Base-by-base conservation (phyloP, 306 rosid genomes). In the Rosa rugosa region DNA sequence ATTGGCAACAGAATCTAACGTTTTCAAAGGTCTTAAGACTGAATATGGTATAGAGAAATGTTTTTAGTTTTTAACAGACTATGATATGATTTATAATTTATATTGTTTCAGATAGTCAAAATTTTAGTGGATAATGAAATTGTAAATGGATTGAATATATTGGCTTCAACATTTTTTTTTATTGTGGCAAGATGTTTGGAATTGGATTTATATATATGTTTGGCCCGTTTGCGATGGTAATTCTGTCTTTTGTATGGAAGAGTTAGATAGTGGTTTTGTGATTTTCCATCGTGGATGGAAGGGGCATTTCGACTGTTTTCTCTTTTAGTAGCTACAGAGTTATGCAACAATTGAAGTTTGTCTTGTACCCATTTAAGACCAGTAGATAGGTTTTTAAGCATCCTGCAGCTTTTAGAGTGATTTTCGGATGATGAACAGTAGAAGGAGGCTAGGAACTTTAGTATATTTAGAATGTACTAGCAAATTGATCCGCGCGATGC, bases 221-320 rank as follows among this genome's bases (percentile, higher is more conserved):
- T 12, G 76, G 53, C 18, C 31, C 10, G 63, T 34, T 72, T 18
- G 5, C 20, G 14, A 31, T 54, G 47, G 65, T 18, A 50, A 49
- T 9, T 50, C n/a, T 16, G 6, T 49, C 11, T 69, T 9, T 14
- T 46, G 75, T 5, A 73, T 46, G 75, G 10, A 73, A 51, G 22
- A 11, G 22, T 54, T 25, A 4, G 67, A 23, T 25, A 23, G 8
- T 45, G 12, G 25, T 53, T 38, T n/a, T 73, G n/a, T 40, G 49
- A 38, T 51, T 70, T 46, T 70, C 65, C 76, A 50, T 34, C 2
- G 40, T 72, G 76, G 64, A 31, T n/a, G 59, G 76, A 38, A 34
- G 31, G 66, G 67, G 23, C 41, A 56, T 50, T n/a, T 36, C 56
- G 68, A 57, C 53, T 22, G 41, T 56, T 38, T 40, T 56, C n/a